These are phyloP conservation scores for Globisporangium viniferum DNA, from an alignment of 352 stramenopile genomes.

Conservation along the genomic window DNA sequence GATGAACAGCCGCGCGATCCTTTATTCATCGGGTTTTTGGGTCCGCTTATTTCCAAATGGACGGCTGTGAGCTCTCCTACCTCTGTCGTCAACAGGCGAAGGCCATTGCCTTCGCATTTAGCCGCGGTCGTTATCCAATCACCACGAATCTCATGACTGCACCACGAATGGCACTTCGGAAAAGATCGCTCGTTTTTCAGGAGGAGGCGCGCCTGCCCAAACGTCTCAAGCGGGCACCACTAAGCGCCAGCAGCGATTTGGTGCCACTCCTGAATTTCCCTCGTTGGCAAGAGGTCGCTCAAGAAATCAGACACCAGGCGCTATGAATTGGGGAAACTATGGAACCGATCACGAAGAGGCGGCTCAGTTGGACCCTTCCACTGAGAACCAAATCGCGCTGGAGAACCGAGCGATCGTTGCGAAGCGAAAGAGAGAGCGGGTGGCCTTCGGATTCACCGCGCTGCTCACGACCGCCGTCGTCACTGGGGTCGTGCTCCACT, in stretches of 20 bases:
- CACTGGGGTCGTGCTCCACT: slow-evolving; percentile 11
- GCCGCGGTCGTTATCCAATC: not conserved
- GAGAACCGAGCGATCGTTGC: slow-evolving; percentile 4
- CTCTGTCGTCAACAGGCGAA: not conserved
- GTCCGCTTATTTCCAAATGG: slow-evolving; percentile 5
- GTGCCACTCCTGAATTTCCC: slow-evolving; percentile 2
- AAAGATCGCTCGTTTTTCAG: not conserved
- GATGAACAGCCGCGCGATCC: not conserved
- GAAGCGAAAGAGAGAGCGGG: slow-evolving; percentile 15
- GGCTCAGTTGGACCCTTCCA: slow-evolving; percentile 1
- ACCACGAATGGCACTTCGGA: not conserved
- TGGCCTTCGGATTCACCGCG: slow-evolving; percentile 13
- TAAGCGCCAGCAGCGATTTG: not conserved
- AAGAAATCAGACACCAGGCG: not conserved
- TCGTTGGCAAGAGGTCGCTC: slow-evolving; percentile 1
- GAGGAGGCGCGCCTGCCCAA: not conserved
- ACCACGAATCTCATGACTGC: not conserved
- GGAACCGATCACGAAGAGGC: slow-evolving; percentile 15
- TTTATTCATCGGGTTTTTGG: not conserved
- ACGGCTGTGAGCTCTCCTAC: slow-evolving; percentile 2
- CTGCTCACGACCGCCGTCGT: slow-evolving; percentile 17
- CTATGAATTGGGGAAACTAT: slow-evolving; percentile 20
- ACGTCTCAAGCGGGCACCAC: not conserved
- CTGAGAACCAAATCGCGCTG: slow-evolving; percentile 10
- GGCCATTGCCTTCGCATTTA: not conserved